A percentile compares a stretch with the other conserved stretches of the same genome.
These are phyloP conservation scores for Musa schizocarpa DNA, from an alignment of 176 grass and related monocot species.

Conservation along the genomic window DNA sequence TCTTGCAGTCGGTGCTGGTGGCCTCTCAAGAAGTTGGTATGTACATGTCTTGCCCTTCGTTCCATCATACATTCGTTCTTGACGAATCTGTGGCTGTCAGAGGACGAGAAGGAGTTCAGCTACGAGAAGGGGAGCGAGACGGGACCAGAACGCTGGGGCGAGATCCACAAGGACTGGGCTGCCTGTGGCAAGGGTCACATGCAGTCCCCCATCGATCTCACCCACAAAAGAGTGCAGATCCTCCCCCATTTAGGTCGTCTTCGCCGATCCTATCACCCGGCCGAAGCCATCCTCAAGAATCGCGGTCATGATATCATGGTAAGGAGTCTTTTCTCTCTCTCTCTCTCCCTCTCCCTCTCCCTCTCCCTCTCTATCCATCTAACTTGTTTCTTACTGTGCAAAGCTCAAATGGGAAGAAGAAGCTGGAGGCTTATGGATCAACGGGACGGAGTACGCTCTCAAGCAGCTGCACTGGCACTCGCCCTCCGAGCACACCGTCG, in stretches of 20 bases:
- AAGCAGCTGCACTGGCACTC: conserved; percentile 67
- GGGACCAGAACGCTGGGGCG: conserved; percentile 54
- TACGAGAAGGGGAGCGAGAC: conserved; percentile 27
- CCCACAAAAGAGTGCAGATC: conserved; percentile 14
- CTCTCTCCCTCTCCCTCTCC: neutral
- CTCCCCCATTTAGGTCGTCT: conserved; percentile 33
- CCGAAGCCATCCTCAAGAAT: conserved; percentile 36
- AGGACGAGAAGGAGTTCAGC: conserved; percentile 47
- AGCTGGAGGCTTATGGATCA: conserved; percentile 46
- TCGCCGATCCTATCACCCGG: conserved; percentile 34
- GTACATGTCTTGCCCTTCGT: neutral
- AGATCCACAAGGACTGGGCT: conserved; percentile 46
- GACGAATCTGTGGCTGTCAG: conserved; percentile 6
- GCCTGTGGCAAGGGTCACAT: conserved; percentile 35
- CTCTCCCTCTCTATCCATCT: conserved; percentile 19
- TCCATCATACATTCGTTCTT: too few relatives aligned
- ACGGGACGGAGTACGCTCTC: conserved; percentile 43
- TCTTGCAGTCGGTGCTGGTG: neutral
- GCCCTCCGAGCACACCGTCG: conserved; percentile 64
- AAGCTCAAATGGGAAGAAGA: conserved; percentile 37
- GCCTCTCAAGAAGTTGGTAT: neutral
- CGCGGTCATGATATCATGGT: conserved; percentile 78
- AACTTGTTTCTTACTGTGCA: neutral
- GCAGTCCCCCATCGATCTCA: conserved; percentile 79
- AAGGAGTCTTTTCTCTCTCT: neutral